A percentile compares a stretch with the other conserved stretches of the same genome.
Conservation (phyloP, 2,329 filamentous ascomycete genomes). For the Exophiala spinifera region DNA sequence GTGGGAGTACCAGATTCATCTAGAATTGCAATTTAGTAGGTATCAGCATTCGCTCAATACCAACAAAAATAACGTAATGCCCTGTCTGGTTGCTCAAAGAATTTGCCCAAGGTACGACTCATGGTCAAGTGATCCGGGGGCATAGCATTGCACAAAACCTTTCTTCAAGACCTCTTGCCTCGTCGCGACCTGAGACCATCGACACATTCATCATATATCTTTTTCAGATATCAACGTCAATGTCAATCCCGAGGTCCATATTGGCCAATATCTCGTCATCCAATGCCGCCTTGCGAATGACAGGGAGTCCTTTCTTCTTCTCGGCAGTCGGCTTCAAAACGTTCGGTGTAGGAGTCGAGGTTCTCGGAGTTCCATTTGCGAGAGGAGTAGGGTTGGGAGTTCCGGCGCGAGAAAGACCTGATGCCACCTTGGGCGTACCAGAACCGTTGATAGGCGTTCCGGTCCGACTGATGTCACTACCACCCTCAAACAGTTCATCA, state of each 20-base stretch:
- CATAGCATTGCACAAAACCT: no score
- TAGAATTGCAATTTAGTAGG: no score
- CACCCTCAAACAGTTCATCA: constrained; percentile 48
- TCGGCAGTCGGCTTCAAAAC: constrained; percentile 31
- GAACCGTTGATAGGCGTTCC: constrained; percentile 50
- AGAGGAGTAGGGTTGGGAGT: constrained; percentile 27
- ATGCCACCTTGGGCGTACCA: constrained; percentile 48
- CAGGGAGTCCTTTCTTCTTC: constrained; percentile 54
- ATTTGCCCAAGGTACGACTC: no score
- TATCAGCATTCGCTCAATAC: no score
- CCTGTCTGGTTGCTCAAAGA: no score
- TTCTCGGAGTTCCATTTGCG: constrained; percentile 22
- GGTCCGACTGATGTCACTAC: constrained; percentile 44
- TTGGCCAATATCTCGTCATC: constrained; percentile 91
- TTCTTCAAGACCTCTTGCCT: no score
- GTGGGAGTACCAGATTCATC: no score
- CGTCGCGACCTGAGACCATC: no score
- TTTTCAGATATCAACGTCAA: constrained; percentile 62
- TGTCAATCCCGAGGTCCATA: constrained; percentile 86
- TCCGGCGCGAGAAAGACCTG: constrained; percentile 36
- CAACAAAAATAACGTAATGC: no score
- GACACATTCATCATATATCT: neutral
- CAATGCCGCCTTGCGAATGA: constrained; percentile 72
- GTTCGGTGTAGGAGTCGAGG: constrained; percentile 17
- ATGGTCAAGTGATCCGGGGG: no score